Base-by-base conservation (phyloP, 2,329 filamentous ascomycete genomes). In the Iodosphaeria phyllophila region DNA sequence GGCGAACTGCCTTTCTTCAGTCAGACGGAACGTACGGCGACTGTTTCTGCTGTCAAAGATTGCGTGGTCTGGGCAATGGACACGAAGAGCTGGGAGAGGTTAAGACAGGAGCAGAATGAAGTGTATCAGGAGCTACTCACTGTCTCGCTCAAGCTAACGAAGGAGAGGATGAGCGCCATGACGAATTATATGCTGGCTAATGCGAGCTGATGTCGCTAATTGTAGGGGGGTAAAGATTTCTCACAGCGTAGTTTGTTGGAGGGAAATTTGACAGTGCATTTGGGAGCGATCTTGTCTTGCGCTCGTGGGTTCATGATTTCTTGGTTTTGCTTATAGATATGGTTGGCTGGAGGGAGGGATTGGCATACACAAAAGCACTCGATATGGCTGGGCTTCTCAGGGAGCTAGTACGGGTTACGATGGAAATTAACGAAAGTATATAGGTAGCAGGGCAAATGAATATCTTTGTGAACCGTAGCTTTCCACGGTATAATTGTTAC, bases 1-100 rank as follows among this genome's bases (percentile, higher is more conserved):
- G 89, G 89, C 18, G 89, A 98, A 52, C 51, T 98, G 26, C 89
- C 89, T 0, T 98, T 98, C 54, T 98, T 98, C 52, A 82, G 75
- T 3, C 79, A 91, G 41, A 95, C 86, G 2, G 60, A 68, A 26
- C 66, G 89, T 11, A 95, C 84, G 4, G 83, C 83, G 2, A 92
- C 78, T 0, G 83, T 91, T 8, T 60, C 73, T 21, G 80, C 80
- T 2, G 84, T 95, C 44, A 64, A 73, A 27, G 74, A 86, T 36
- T 78, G 74, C 32, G 69, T 89, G 1, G 69, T 75, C 5, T 98
- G 89, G 89, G 51, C 75, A 32, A 64, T 98, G 53, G 74, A 75
- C 29, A 53, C 56, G 8, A 64, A 72, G 22, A 60, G 61, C 26
- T 98, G 84, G 79, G 57, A 59, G 26, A 62, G 57, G 39, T 46